Base-by-base conservation (phyloP, 352 stramenopile species). In the Globisporangium mamillatum region DNA sequence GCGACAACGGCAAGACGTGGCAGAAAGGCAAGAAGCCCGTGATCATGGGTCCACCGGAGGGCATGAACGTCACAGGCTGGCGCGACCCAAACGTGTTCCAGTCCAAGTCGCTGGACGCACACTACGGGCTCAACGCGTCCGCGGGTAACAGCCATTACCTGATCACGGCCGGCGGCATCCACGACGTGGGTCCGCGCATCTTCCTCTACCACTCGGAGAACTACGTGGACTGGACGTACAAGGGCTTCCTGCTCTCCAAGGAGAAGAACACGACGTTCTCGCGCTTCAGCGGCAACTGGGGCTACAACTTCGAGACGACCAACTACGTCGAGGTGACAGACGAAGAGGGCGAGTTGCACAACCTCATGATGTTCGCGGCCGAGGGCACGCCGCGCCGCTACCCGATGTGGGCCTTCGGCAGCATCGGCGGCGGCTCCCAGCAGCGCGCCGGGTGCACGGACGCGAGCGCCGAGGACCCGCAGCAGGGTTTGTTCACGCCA, bases 211-310 rank as follows among this genome's bases (percentile, higher is more conserved):
- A 89, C 58, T 75, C 80, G 20, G 75, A 73, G 48, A 70, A 88
- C 71, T 89, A 87, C 72, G n/a, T 79, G 14, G 73, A 85, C 60
- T 91, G 82, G 82, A 67, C 80, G 44, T 91, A 87, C 78, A 82
- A 88, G 75, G 82, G 82, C 3, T 89, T 75, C 64, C 68, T 91
- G 50, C 73, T 90, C 24, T 66, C 78, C 1, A 69, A 80, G 69
- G 75, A 87, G 41, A 86, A 84, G 67, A 89, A 88, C 73, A 87
- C 80, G 27, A 87, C 63, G 1, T 91, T 89, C 66, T 90, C 81
- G 32, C 34, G 52, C 50, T 89, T 81, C 71, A 89, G 80, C 48
- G 82, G 34, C 4, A 84, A 46, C 71, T 91, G 79, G 79, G 82
- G 82, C 1, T 89, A 56, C 64, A 91, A 89, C 74, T 91, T 89